Evolutionary conservation across 441 rosid genomes (phyloP), one percentile per base, ranked within the genome.

Genomic region (Pelargonium citronellum): DNA sequence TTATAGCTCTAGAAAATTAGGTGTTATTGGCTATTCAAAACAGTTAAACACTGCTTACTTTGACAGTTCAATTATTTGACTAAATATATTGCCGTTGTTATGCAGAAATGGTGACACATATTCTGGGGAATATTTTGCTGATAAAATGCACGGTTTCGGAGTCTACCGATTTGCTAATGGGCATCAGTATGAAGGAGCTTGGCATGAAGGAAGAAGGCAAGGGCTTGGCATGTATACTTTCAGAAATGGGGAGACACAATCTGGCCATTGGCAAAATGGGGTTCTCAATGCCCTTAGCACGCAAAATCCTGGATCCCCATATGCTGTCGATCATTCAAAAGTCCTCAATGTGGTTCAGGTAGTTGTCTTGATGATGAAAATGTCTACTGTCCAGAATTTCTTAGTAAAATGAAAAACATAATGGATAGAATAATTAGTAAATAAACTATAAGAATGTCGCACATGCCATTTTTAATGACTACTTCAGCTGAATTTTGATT

Each of bases 201-300:
- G 92, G 92, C 92, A 88, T 64, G 92, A 88, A 71, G 90, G 92
- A 67, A 86, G 82, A 77, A 86, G 87, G 82, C 89, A 88, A 78
- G 92, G 92, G 39, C 85, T 88, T 39, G 92, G 92, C 69, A 82
- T 84, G 83, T 88, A 88, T 74, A 82, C 87, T 44, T 87, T 86
- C 71, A 79, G 86, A 65, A 85, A 78, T 61, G 90, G 89, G 24
- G 87, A 87, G 77, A 85, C 84, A 68, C 87, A 84, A 71, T 82
- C 78, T 7, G 89, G 91, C 37, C 91, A 85, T n/a, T 87, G 91
- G 88, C 77, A 84, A 72, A 77, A 80, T 77, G 88, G 88, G 57
- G 41, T 79, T 74, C 82, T 87, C 47, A 79, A 81, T 72, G 71
- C 78, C 72, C 75, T 68, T 7, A 75, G 79, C 17, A 37, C 80